These are phyloP conservation scores for Saccharomycopsis sp. DNA, from an alignment of 805 yeast species.

Conservation along the genomic window DNA sequence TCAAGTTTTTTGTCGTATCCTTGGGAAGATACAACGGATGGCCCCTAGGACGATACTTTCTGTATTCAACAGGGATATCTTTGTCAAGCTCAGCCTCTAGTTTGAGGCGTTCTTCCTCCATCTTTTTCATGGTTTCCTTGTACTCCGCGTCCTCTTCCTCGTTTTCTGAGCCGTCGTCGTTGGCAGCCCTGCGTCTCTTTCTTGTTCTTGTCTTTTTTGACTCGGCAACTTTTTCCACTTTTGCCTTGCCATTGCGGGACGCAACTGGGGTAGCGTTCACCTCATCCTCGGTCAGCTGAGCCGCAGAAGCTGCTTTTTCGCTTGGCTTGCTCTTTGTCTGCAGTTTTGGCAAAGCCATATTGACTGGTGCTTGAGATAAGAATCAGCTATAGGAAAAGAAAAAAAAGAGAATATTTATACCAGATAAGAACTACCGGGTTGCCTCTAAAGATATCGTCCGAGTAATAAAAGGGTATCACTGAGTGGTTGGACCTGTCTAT, in stretches of 20 bases:
- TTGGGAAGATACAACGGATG: conserved; percentile 67
- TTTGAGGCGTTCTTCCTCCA: conserved; percentile 12
- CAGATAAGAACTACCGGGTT: too few relatives aligned
- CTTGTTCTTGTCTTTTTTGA: conserved; percentile 19
- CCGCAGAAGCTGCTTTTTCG: not conserved
- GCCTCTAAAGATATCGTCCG: too few relatives aligned
- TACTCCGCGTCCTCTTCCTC: not conserved
- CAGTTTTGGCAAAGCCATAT: not conserved
- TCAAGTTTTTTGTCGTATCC: conserved; percentile 69
- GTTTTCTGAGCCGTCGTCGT: not conserved
- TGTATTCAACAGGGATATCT: conserved; percentile 57
- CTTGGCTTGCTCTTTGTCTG: not conserved
- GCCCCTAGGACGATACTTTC: conserved; percentile 77
- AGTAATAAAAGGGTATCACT: too few relatives aligned
- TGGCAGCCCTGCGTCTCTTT: not conserved
- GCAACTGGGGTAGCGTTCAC: not conserved
- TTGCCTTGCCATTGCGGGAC: not conserved
- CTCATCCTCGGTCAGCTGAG: not conserved
- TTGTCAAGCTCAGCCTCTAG: conserved; percentile 56
- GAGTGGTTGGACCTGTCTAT: too few relatives aligned
- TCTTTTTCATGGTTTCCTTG: not conserved
- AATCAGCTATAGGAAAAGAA: not conserved
- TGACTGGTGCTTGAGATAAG: not conserved
- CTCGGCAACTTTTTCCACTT: not conserved
- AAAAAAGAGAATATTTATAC: not conserved